A percentile compares a stretch with the other conserved stretches of the same genome.
These are phyloP conservation scores for Apostasia ramifera DNA, from an alignment of 106 monocot species.

Conservation along the genomic window DNA sequence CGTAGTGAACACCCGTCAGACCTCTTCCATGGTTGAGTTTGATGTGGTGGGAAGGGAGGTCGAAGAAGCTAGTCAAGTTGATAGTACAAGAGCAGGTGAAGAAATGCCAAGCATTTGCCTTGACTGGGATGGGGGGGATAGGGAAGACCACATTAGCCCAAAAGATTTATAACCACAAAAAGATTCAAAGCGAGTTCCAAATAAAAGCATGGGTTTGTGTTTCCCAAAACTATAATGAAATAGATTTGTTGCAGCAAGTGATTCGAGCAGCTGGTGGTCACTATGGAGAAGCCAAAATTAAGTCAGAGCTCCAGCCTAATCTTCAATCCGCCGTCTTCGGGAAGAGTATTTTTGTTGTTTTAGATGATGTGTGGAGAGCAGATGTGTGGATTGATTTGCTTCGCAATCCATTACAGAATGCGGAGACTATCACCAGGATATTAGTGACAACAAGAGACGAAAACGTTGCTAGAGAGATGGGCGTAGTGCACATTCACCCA, in stretches of 20 bases:
- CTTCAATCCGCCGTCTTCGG: not conserved
- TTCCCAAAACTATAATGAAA: constrained; percentile 14
- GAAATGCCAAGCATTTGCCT: constrained; percentile 10
- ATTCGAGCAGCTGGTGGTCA: constrained; percentile 9
- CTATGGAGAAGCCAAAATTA: constrained; percentile 1
- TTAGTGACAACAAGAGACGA: constrained; percentile 28
- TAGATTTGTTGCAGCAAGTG: constrained; percentile 15
- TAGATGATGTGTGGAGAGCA: constrained; percentile 33
- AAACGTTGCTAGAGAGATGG: constrained; percentile 16
- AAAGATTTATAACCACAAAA: constrained; percentile 14
- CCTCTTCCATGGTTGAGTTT: constrained; percentile 8
- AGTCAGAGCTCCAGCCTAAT: constrained; percentile 7
- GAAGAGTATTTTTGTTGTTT: constrained; percentile 27
- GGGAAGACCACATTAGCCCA: constrained; percentile 43
- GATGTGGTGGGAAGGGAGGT: constrained; percentile 20
- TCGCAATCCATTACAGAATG: constrained; percentile 9
- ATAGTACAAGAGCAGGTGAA: not conserved
- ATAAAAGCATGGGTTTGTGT: constrained; percentile 15
- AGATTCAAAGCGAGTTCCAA: constrained; percentile 4
- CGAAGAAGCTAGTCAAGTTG: constrained; percentile 26
- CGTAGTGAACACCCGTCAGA: not conserved
- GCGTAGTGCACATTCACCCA: constrained; percentile 1
- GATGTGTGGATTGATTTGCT: constrained; percentile 23
- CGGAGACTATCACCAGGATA: not conserved
- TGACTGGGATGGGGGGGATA: constrained; percentile 36